Percentiles rank a stretch among this genome's conserved stretches.
Conservation (phyloP, 176 grass and related monocot species). For the Bonia amplexicaulis region DNA sequence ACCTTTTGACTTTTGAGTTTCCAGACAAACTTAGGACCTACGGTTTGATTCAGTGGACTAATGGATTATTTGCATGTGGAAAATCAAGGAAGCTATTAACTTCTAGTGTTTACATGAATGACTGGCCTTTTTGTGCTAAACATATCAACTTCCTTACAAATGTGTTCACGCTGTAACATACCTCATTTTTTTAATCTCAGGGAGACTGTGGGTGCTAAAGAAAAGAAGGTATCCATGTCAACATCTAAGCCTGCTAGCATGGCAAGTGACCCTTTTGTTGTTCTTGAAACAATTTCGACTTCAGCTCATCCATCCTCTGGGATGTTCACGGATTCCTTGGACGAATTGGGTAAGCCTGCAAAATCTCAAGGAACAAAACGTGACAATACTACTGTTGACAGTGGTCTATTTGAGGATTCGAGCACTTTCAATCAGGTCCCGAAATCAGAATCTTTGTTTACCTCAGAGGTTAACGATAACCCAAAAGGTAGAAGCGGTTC, state of each 20-base stretch:
- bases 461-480: constrained; percentile 37
- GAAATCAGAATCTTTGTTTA: constrained; percentile 53
- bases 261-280: constrained; percentile 66
- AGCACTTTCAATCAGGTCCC: constrained; percentile 44
- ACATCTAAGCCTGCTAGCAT: constrained; percentile 48
- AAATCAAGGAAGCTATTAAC: not conserved
- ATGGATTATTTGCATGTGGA: not conserved
- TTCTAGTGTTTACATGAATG: not conserved
- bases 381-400: constrained; percentile 25
- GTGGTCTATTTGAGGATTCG: constrained; percentile 49
- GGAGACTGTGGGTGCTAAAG: constrained; percentile 42
- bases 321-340: constrained; percentile 59
- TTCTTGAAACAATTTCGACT: constrained; percentile 67
- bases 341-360: constrained; percentile 38
- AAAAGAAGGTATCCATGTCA: constrained; percentile 42
- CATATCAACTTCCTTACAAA: not conserved
- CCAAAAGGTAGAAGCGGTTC: constrained; percentile 38
- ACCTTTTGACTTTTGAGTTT: not conserved
- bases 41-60: not conserved
- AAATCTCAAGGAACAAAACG: constrained; percentile 40
- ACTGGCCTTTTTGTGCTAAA: not conserved
- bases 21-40: not conserved
- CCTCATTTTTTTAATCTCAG: constrained; percentile 41
- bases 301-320: constrained; percentile 47
- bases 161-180: not conserved